Evolutionary conservation across 2,329 filamentous ascomycete genomes (phyloP), one percentile per base, ranked within the genome.

Genomic region (Neodidymelliopsis sp.): DNA sequence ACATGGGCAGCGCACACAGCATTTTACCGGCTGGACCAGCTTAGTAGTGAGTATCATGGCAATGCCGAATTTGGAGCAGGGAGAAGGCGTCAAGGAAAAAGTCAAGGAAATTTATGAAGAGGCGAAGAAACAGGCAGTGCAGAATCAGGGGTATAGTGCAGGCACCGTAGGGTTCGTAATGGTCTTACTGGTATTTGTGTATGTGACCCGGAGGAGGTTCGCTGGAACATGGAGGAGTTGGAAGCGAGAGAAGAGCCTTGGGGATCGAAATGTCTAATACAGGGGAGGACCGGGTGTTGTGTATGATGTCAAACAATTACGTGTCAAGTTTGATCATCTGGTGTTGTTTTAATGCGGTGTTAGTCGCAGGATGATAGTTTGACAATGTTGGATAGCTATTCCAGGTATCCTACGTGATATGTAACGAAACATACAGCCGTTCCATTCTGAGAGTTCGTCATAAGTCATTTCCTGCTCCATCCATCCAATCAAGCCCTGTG

Each of bases 1-100:
- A 36, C 81, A 83, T 39, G 92, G 93, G 16, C 91, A 96, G 78
- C 84, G 93, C 41, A 96, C 91, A 4, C 91, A 96, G 78, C 92
- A 96, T 74, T 97, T 97, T 70, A 95, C 92, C 0, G 92, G 93
- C 39, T 97, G 93, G 92, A 97, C 92, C 23, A 94, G 90, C 71
- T 77, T 97, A 71, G 89, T 96, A 41, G 91, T 96, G 43, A 95
- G 94, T 78, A 89, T 97, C 59, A 96, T 97, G 91, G 84, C 84
- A 31, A 92, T 97, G 90, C 88, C 90, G 6, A 87, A 94, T 60
- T 64, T 90, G 28, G 51, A 50, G 8, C 45, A 40, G 19, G 52
- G 50, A 3, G 54, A 55, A 3, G 58, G 57, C 2, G 44, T 62
- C 0, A 58, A 48, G 20, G 61, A 59, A 4, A 55, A 47, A 15